Base-by-base conservation (phyloP, 2,329 filamentous ascomycete species). In the Cordyceps cicadae region DNA sequence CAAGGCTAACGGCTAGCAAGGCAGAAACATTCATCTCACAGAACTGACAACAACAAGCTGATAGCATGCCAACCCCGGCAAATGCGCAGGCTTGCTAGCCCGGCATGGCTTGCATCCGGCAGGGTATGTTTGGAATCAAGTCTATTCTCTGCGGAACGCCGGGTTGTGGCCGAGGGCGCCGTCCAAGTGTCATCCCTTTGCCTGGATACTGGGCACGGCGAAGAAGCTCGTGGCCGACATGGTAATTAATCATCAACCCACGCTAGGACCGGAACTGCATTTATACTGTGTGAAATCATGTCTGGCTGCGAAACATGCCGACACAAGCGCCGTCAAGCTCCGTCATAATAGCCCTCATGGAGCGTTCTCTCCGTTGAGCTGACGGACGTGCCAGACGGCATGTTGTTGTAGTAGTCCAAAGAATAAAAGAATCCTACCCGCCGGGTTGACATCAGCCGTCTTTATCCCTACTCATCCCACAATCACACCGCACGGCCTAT, bases 101-200 rank as follows among this genome's bases (percentile, higher is more conserved):
- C 55, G 55, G 55, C 46, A 51, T 43, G 46, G 1, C 21, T 15
- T 43, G 37, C 34, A 58, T 51, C 55, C 55, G 17, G 24, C 48
- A 51, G 43, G 55, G 46, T 51, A 41, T 51, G 46, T 58, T 51
- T 51, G 55, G 34, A 58, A 58, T 58, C 46, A 58, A 51, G 3
- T 26, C 17, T 9, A 29, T 6, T 8, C 14, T n/a, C 43, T 19
- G 41, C 17, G 37, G 39, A 24, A 24, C 24, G 24, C 24, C 24
- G 24, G 24, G 24, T 24, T 24, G 24, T 24, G 24, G 24, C 24
- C 24, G 24, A 24, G 24, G 24, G 24, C 24, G 24, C 24, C 2
- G 24, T 24, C 24, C 24, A 24, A 24, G 24, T 24, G 24, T 4
- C 24, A 24, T 24, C 24, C 3, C 24, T 4, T 4, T 24, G 24